Evolutionary conservation across 208 protist genomes (phyloP), one percentile per base, ranked within the genome.

Genomic region (Wallacemonas sp.): DNA sequence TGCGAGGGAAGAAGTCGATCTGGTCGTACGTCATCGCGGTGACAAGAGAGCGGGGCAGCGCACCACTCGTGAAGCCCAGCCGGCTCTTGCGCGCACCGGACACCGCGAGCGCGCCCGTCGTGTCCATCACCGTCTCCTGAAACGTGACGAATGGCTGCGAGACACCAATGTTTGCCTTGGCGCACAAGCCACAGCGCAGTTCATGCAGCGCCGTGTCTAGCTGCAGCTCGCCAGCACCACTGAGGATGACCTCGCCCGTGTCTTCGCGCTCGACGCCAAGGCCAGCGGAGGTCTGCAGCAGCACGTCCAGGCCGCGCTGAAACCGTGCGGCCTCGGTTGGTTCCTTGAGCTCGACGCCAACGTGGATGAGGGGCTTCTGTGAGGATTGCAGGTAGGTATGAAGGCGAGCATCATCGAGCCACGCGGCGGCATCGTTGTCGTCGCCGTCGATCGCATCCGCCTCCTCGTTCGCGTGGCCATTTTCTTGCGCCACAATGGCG

Each of bases 181-280:
- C 71, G 76, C 90, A 95, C 30, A 91, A 76, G 4, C 55, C 75
- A 33, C 73, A 72, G 17, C 99, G 84, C 14, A 99, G 75, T 72
- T 99, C 98, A 61, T 99, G 94, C 70, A 99, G 72, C 1, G 98
- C 91, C 32, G 93, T 98, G 78, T 99, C 99, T 2, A 99, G 78
- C 72, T 99, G 99, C n/a, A 99, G 69, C 82, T 99, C 99, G 5
- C 99, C 99, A 16, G 97, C 97, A 11, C 98, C 99, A 1, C 96
- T 74, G 17, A 99, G 71, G 2, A 98, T 94, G 72, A 99, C 99
- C 82, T 99, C 98, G 23, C 99, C 99, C 0, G 87, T 98, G 67
- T 99, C 98, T 73, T 99, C 98, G 2, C 97, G 96, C 66, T 92
- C 92, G 14, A 96, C 89, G 34, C 88, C 70, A 9, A 96, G 64